phyloP scores from a whole-genome alignment of 2,329 filamentous ascomycete genomes.

The Clonostachys chloroleuca region DNA sequence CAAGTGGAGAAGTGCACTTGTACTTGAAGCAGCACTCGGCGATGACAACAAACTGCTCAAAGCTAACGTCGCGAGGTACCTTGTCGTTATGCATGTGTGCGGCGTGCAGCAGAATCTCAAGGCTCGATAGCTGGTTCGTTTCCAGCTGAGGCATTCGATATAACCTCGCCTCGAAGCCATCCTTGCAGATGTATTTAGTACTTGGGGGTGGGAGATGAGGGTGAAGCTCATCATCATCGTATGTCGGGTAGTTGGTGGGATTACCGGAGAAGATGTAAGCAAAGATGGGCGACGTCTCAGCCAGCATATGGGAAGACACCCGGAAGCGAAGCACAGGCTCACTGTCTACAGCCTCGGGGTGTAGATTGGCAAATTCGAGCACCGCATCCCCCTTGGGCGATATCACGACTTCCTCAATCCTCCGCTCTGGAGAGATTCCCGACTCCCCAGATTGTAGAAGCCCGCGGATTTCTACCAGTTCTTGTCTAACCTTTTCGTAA shows the following conservation, averaged over 20 bases:
- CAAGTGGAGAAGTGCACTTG: slow-evolving; percentile 45
- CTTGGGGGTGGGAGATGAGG: slow-evolving; percentile 26
- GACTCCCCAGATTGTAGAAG: slow-evolving; percentile 34
- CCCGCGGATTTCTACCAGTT: slow-evolving; percentile 30
- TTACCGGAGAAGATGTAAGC: slow-evolving; percentile 36
- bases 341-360: slow-evolving; percentile 16
- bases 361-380: slow-evolving; percentile 44
- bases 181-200: slow-evolving; percentile 28
- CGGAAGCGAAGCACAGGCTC: slow-evolving; percentile 42
- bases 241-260: slow-evolving; percentile 17
- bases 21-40: slow-evolving; percentile 45
- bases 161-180: slow-evolving; percentile 37
- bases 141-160: slow-evolving; percentile 51
- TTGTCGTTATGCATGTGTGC: slow-evolving; percentile 43
- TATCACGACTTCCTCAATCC: slow-evolving; percentile 35
- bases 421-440: slow-evolving; percentile 29
- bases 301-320: slow-evolving; percentile 44
- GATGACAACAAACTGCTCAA: slow-evolving; percentile 45
- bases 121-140: slow-evolving; percentile 28
- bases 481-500: slow-evolving; percentile 36
- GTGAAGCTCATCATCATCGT: slow-evolving; percentile 29
- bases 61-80: slow-evolving; percentile 39
- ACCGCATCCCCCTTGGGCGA: slow-evolving; percentile 41
- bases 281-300: slow-evolving; percentile 48
- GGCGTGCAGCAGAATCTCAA: slow-evolving; percentile 44